Conservation (phyloP, 345 rosid species). For the Orychophragmus violaceus region DNA sequence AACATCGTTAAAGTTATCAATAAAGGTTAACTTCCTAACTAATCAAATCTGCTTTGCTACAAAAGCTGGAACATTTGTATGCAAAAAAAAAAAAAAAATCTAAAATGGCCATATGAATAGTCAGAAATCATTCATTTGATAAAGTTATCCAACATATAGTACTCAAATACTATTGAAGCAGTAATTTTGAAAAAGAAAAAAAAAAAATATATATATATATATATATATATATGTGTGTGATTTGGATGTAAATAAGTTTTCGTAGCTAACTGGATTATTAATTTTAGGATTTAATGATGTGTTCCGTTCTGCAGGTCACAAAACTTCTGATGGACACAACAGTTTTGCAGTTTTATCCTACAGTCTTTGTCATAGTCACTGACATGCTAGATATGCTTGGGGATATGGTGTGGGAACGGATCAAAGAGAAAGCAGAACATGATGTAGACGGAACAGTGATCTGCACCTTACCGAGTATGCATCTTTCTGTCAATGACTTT, state of each 20-base stretch:
- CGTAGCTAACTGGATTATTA: background rate
- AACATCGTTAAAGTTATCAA: slow-evolving; percentile 68
- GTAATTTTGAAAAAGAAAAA: background rate
- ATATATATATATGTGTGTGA: background rate
- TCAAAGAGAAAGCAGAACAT: slow-evolving; percentile 73
- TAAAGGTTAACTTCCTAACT: slow-evolving; percentile 46
- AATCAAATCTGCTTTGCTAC: slow-evolving; percentile 3
- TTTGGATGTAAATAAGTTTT: background rate
- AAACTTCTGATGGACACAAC: slow-evolving; percentile 91
- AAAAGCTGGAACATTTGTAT: background rate
- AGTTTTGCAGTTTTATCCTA: slow-evolving; percentile 83
- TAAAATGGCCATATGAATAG: background rate
- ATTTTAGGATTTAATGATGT: background rate
- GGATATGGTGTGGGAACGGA: slow-evolving; percentile 87
- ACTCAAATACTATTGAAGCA: background rate
- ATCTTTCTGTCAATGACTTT: background rate
- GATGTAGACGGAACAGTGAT: slow-evolving; percentile 53
- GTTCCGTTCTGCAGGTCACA: slow-evolving; percentile 55
- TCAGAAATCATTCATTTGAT: background rate
- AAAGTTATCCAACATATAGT: background rate
- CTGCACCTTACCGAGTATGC: slow-evolving; percentile 53
- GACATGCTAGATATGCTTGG: slow-evolving; percentile 89
- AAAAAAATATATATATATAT: too few relatives aligned
- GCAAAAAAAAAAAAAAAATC: background rate
- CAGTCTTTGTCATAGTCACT: slow-evolving; percentile 73